Evolutionary conservation across 805 yeast genomes (phyloP), one percentile per base, ranked within the genome.

Genomic region (Candida ovalis): DNA sequence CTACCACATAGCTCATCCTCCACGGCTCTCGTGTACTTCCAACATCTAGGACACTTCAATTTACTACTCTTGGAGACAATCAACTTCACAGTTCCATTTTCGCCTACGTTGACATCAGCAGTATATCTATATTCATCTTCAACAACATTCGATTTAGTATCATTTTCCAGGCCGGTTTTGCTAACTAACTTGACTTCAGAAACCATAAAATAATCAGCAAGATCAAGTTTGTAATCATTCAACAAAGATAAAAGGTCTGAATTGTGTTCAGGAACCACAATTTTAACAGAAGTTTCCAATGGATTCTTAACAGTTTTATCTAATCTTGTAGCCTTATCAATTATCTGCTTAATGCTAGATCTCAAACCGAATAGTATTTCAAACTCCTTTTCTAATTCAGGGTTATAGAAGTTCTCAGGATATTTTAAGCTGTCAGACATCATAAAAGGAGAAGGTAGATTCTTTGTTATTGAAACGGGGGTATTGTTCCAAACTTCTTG

Each of bases 31-130:
- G 78, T 78, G 61, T 69, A 82, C 59, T 88, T 88, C 99, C 99
- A 94, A 68, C 99, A 94, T 62, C 99, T 77, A 6, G 96, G 96
- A 63, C 99, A 94, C 59, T 90, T 90, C 45, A 69, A 68, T 1
- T 70, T 60, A 0, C 62, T 48, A 40, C 67, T 54, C 43, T 55
- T 58, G 46, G 72, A 66, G 2, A 85, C 75, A 2, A 63, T 52
- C 22, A 35, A 18, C 22, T 7, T n/a, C 3, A 79, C 58, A 1
- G 54, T 55, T 6, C 73, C 41, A 3, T 45, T 42, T 2, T 51
- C 53, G 2, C 53, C 52, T 2, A 71, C 52, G n/a, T 55, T 47
- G 12, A 55, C 56, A 43, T 64, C 51, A 45, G 64, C 65, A 17
- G 70, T 68, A 44, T 59, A 65, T 17, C 12, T 35, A 17, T 35